A percentile compares a stretch with the other conserved stretches of the same genome.
phyloP scores from a whole-genome alignment of 768 basidiomycete species.

The Lactarius hatsudake region DNA sequence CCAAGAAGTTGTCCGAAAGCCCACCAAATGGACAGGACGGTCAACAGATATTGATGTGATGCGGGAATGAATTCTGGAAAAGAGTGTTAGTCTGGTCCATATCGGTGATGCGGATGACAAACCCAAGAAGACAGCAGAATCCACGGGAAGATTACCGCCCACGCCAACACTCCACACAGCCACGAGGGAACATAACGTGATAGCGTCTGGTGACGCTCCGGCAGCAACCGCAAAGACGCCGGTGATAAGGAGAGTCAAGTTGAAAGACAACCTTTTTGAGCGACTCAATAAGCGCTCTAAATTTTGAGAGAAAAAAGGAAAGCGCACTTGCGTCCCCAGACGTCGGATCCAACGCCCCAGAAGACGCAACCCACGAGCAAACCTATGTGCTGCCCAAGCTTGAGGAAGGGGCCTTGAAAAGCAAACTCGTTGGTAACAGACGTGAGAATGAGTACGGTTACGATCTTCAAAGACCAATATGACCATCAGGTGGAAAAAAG shows the following conservation, averaged over 20 bases:
- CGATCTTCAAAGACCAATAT: conserved; percentile 40
- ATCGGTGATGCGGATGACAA: conserved; percentile 19
- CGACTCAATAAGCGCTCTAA: not conserved
- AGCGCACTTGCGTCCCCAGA: conserved; percentile 64
- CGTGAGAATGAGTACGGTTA: conserved; percentile 61
- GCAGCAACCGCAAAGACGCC: conserved; percentile 64
- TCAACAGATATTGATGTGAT: conserved; percentile 72
- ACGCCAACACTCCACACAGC: conserved; percentile 66
- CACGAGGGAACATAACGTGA: conserved; percentile 50
- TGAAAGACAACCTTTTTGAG: conserved; percentile 55
- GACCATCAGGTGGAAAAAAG: not conserved
- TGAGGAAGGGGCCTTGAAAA: conserved; percentile 58
- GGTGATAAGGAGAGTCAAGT: conserved; percentile 65
- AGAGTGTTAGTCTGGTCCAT: too few relatives aligned
- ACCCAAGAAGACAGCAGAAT: conserved; percentile 75
- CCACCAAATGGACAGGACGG: conserved; percentile 78
- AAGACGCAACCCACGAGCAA: conserved; percentile 65
- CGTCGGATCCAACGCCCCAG: conserved; percentile 66
- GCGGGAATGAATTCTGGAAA: conserved; percentile 62
- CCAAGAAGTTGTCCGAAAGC: conserved; percentile 70
- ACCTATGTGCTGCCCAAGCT: conserved; percentile 70
- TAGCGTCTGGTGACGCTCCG: conserved; percentile 54
- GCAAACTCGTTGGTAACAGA: conserved; percentile 66
- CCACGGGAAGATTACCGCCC: conserved; percentile 72
- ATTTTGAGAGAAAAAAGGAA: not conserved